Evolutionary conservation across 805 yeast species (phyloP), one percentile per base, ranked within the genome.

Genomic region (Metschnikowia gelsemii): DNA sequence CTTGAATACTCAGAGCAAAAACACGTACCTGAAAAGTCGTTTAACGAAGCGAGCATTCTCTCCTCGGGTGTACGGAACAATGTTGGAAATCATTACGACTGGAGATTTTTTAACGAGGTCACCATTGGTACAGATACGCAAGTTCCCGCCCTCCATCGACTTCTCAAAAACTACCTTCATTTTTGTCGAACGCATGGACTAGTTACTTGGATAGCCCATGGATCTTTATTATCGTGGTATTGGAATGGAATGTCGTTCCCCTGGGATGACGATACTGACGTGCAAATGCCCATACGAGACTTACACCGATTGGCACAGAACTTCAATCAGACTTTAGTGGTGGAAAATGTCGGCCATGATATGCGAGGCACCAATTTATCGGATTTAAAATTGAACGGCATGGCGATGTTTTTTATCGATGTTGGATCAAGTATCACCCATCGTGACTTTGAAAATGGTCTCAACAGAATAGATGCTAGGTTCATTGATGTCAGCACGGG

Each of bases 391-490:
- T 46, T 43, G 21, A 40, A 23, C 16, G 52, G 52, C 5, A 28
- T 43, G 41, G 46, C 47, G 18, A 16, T 36, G 23, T 51, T 36
- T 28, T 51, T 47, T 18, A 24, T 51, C 16, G 54, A 51, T 23
- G 50, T 50, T 17, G 46, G 49, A 11, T 21, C 37, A 24, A 35
- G 39, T 14, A 45, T 51, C 26, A 39, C 45, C 17, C 45, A 45
- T 34, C 35, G 54, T 8, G 26, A 24, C 16, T 14, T 22, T 3
- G 50, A 45, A 29, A 45, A 50, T 34, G 54, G 52, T 12, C 33
- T 56, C 21, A 64, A 64, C 39, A 59, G 57, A 42, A 64, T 65
- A 19, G 70, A 65, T 41, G 70, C 68, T 8, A 48, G 70, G 32
- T 65, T 64, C 50, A 64, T 65, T 33, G 71, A 65, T 35, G 54